Base-by-base conservation (phyloP, 1,284 basidiomycete genomes). In the Sphaerobolus stellatus region DNA sequence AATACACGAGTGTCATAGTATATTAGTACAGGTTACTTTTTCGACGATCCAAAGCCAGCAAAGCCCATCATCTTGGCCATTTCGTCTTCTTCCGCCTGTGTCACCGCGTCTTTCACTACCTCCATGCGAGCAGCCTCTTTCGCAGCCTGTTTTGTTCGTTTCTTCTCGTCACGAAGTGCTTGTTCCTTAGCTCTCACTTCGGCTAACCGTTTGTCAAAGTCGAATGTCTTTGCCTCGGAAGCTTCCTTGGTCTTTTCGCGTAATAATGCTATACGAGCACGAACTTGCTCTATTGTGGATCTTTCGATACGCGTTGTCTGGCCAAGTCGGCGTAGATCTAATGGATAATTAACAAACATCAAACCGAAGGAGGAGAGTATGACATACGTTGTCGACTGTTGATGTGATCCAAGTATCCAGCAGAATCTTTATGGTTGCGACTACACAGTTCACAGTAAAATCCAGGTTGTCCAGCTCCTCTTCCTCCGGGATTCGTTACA, bases 321-420 rank as follows among this genome's bases (percentile, higher is more conserved):
- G 20, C 96, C 97, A n/a, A 99, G 68, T 29, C 81, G 82, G 51
- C 92, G 84, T 48, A 99, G 76, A 77, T 99, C 94, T 96, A 65
- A 36, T 54, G n/a, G 40, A 24, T 41, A 6, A 48, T 27, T 41
- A 18, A 48, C 1, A 27, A n/a, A 20, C 9, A 30, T 29, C 2
- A 33, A 45, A 30, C n/a, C 36, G 30, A 29, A 27, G 52, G n/a
- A 47, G 24, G 11, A 47, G 46, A 30, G 56, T 3, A 59, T 3
- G 28, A 84, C 92, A 68, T 69, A 97, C 94, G 97, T 58, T 86
- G 85, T 74, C 94, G 82, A 47, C 92, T 88, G 71, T 99, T 99
- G 55, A 99, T 84, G 69, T 99, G 97, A 69, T 99, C 96, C 48
- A 99, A 76, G 68, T 98, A 99, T 1, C 86, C 90, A 25, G 88